Base-by-base conservation (phyloP, 1,284 basidiomycete genomes). In the Malassezia cuniculi region DNA sequence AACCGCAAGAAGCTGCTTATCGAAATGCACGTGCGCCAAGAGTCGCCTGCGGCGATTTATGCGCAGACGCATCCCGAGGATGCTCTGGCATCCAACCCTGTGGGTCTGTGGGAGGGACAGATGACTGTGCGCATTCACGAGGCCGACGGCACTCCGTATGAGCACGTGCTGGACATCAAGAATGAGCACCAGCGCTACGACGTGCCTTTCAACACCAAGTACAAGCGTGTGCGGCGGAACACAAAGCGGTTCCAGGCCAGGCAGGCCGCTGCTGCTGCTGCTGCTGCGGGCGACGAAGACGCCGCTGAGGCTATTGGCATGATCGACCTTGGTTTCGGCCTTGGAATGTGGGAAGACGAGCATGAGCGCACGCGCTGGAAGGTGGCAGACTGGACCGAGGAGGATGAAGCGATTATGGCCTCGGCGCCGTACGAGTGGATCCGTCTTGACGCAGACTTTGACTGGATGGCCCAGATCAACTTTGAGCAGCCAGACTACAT, bases 161-260 rank as follows among this genome's bases (percentile, higher is more conserved):
- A 99, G 68, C 93, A 99, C 64, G 85, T 97, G 15, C 74, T 99
- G 27, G 87, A 94, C 64, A 83, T 97, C 44, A 80, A 83, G 27
- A 77, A 77, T 15, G 70, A 78, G 1, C 82, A 82, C 70, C 94
- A 93, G 67, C 79, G 82, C 10, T 94, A 85, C 65, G 86, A 93
- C 60, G 86, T 97, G 0, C 89, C 93, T 1, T 97, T 95, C 75
- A 97, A 97, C 68, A 95, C 90, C n/a, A 97, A 95, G 69, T 95
- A 95, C 71, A 97, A 95, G 70, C 85, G 93, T 48, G 84, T 94
- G 12, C 76, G 89, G 35, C 75, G 90, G 24, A 86, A 89, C 56
- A 93, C 85, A 15, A 90, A 90, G 67, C 81, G 86, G 14, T 93
- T 93, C 57, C 76, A 93, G 32, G 87, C 89, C 6, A 77, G 89